Base-by-base conservation (phyloP, 495 filamentous ascomycete species). In the Rhizodiscina lignyota region DNA sequence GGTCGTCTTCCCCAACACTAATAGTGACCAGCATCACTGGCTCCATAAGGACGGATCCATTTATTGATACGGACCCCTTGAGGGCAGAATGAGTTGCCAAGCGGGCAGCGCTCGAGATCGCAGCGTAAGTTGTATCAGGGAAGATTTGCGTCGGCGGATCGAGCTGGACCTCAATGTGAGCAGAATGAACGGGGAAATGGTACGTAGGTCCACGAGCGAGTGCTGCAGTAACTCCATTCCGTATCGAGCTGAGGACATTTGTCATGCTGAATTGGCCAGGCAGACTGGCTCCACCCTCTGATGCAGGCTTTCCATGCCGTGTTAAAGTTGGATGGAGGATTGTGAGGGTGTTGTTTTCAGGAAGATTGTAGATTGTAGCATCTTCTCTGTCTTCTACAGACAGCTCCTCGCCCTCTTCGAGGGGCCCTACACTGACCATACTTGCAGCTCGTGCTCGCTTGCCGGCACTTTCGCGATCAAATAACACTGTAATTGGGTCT, bases 21-120 rank as follows among this genome's bases (percentile, higher is more conserved):
- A 99, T 87, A 13, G 70, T 72, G 6, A 82, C 84, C 41, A 74
- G 69, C 79, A 94, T 91, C 18, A 96, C 75, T 0, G 87, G 87
- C 53, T 99, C 91, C 64, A 96, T 80, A 30, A 99, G 60, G 1
- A 65, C 68, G 3, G 78, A 66, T 1, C 58, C 58, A 0, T 55
- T 45, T 21, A 54, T 49, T 13, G 50, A 49, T 24, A 68, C 53
- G 0, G 68, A 65, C 8, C 71, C 63, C 34, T 64, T 63, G 1
- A 79, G 79, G 2, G 60, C 30, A 1, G 30, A 56, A 37, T 72
- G 60, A 1, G 82, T 77, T 4, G 83, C 83, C 15, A 72, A 61
- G 2, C 81, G 71, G 0, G 85, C 76, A 0, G 83, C 83, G 26
- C 77, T 72, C 16, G 81, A 74, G 20, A 96, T 61, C 4, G 92